These are phyloP conservation scores for Paracoccidioides lutzii DNA, from an alignment of 2,329 filamentous ascomycete species.

Conservation along the genomic window DNA sequence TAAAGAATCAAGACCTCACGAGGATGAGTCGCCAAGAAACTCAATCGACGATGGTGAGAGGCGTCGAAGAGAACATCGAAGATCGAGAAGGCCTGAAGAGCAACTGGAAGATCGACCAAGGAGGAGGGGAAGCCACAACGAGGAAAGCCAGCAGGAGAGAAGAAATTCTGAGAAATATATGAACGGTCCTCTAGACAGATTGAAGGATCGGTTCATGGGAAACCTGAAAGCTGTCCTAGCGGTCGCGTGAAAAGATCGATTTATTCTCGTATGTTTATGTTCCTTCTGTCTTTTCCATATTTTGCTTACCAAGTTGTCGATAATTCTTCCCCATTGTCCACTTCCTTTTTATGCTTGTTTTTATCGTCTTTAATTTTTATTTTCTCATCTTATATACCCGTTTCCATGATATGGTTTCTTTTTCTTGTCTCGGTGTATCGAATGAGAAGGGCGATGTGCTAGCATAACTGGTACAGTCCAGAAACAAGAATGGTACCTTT, in stretches of 20 bases:
- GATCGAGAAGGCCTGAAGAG: constrained; percentile 4
- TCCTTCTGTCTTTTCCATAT: neutral
- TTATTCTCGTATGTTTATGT: neutral
- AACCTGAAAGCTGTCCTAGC: constrained; percentile 8
- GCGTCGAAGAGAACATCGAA: constrained; percentile 3
- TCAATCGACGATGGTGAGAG: neutral
- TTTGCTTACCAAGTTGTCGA: neutral
- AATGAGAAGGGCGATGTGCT: neutral
- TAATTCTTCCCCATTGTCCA: neutral
- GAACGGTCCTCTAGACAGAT: constrained; percentile 3
- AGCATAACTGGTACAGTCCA: neutral
- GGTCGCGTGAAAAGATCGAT: neutral
- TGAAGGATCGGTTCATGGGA: constrained; percentile 7
- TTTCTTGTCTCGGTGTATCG: neutral
- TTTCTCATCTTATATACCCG: too few relatives aligned
- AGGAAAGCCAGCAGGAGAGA: constrained; percentile 5
- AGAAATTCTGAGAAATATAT: constrained; percentile 2
- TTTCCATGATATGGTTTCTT: neutral
- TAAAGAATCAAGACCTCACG: neutral
- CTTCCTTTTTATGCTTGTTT: too few relatives aligned
- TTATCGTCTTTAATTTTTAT: too few relatives aligned
- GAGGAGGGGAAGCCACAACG: constrained; percentile 7
- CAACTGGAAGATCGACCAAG: neutral
- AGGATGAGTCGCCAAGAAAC: constrained; percentile 4
- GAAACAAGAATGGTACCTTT: neutral